Conservation (phyloP, 2,329 filamentous ascomycete genomes). For the Aspergillus aculeatus region DNA sequence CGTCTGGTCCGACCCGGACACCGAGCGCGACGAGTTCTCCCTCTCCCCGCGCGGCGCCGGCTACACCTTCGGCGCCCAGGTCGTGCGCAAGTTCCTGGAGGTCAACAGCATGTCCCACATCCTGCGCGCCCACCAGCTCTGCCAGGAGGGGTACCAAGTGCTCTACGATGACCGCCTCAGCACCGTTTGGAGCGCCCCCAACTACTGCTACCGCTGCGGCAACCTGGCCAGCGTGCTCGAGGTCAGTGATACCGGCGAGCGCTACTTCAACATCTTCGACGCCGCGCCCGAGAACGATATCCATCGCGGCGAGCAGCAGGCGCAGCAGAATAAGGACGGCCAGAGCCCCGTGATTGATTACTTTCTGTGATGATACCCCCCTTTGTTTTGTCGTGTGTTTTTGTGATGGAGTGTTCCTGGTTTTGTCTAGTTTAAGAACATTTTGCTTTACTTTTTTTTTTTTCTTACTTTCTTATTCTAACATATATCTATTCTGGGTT, state of each 20-base stretch:
- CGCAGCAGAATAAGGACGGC: slow-evolving; percentile 65
- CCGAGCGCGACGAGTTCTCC: slow-evolving; percentile 96
- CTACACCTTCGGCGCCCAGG: slow-evolving; percentile 96
- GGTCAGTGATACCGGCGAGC: slow-evolving; percentile 86
- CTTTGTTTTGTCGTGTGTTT: slow-evolving; percentile 17
- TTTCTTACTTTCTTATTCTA: slow-evolving; percentile 1
- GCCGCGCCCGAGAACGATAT: slow-evolving; percentile 90
- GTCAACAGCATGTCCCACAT: slow-evolving; percentile 99
- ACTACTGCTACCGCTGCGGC: slow-evolving; percentile 92
- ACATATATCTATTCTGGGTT: slow-evolving; percentile 4
- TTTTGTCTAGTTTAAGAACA: too few species aligned
- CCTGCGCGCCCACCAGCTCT: slow-evolving; percentile 93
- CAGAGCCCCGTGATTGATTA: slow-evolving; percentile 70
- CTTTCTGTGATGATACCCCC: slow-evolving; percentile 64
- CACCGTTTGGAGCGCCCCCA: slow-evolving; percentile 97
- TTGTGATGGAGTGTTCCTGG: not conserved
- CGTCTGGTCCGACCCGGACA: slow-evolving; percentile 96
- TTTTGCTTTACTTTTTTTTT: slow-evolving; percentile 10
- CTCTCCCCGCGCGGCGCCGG: slow-evolving; percentile 89
- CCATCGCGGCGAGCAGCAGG: slow-evolving; percentile 77
- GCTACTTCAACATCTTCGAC: slow-evolving; percentile 97
- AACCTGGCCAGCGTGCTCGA: slow-evolving; percentile 97
- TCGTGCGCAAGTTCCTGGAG: slow-evolving; percentile 96
- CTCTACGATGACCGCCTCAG: slow-evolving; percentile 92
- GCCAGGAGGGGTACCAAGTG: slow-evolving; percentile 96